Evolutionary conservation across 2,329 filamentous ascomycete species (phyloP), one percentile per base, ranked within the genome.

Genomic region (Sclerotinia subarctica): DNA sequence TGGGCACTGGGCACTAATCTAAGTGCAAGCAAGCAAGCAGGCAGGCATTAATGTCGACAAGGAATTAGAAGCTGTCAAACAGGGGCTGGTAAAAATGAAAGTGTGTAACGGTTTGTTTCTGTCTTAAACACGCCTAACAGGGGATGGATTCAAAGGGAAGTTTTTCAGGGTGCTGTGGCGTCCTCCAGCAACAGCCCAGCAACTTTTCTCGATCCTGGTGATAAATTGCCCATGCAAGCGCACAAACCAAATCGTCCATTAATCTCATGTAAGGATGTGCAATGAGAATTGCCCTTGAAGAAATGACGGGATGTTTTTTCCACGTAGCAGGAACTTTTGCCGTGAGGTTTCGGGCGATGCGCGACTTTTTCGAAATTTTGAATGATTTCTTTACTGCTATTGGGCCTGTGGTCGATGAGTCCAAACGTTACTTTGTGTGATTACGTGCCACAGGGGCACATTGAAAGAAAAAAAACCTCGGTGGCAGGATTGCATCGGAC

Each of bases 61-160:
- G 65, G 65, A 62, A 53, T 53, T 44, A 53, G 52, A 56, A 71
- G 68, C 68, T 72, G 71, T 70, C 70, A 72, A 67, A 69, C 72
- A 72, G 69, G 72, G 71, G 68, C 64, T 54, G 59, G n/a, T 21
- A 35, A 38, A 63, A 51, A 35, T 35, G n/a, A 35, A 64, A 67
- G 68, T 67, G 47, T 67, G 46, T 47, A 67, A 62, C 65, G 65
- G 46, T 67, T 57, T 60, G 44, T 52, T 66, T 51, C 58, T 66
- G 19, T 46, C 44, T 21, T 35, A 35, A 54, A 59, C 44, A 60
- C 44, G 58, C 58, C 51, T 66, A 47, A 59, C 67, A 68, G 53
- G 67, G 67, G 59, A 56, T 38, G 38, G 24, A 35, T 24, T 56
- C 24, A 32, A 26, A 42, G 13, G 26, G 8, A 35, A 44, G 17